Percentiles rank a stretch among this genome's conserved stretches.
Evolutionary conservation across 2,329 filamentous ascomycete species (phyloP).

Genomic region (Sporothrix brasiliensis): DNA sequence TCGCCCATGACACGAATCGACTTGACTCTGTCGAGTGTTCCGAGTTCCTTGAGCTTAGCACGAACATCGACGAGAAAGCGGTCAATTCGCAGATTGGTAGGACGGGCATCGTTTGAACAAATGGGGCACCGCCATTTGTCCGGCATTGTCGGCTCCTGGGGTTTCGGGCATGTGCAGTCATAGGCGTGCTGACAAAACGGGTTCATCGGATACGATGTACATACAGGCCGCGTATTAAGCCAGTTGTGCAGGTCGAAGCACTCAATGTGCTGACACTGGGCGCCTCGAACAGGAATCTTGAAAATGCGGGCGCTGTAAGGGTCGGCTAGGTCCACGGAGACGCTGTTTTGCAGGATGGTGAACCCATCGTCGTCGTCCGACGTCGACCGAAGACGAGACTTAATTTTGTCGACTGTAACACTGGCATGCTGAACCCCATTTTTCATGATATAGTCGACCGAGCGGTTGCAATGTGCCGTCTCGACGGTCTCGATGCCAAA

Average conservation of each 20-base stretch:
- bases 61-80: conserved; percentile 70
- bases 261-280: conserved; percentile 72
- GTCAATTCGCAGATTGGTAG: conserved; percentile 70
- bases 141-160: conserved; percentile 55
- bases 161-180: conserved; percentile 46
- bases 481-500: conserved; percentile 72
- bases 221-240: conserved; percentile 65
- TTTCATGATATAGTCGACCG: conserved; percentile 48
- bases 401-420: conserved; percentile 61
- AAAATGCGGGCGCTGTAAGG: conserved; percentile 69
- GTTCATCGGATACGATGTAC: conserved; percentile 41
- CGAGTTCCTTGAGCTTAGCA: conserved; percentile 52
- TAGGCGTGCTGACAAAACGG: conserved; percentile 43
- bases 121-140: conserved; percentile 89
- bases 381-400: conserved; percentile 44
- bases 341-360: conserved; percentile 57
- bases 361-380: conserved; percentile 63
- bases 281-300: conserved; percentile 70
- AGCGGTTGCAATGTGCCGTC: conserved; percentile 52
- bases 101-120: conserved; percentile 76
- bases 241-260: conserved; percentile 90
- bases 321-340: conserved; percentile 67
- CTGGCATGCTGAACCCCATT: conserved; percentile 48
- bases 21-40: conserved; percentile 53
- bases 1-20: conserved; percentile 66